Evolutionary conservation across 1,284 basidiomycete species (phyloP).

Genomic region (Moesziomyces antarcticus): DNA sequence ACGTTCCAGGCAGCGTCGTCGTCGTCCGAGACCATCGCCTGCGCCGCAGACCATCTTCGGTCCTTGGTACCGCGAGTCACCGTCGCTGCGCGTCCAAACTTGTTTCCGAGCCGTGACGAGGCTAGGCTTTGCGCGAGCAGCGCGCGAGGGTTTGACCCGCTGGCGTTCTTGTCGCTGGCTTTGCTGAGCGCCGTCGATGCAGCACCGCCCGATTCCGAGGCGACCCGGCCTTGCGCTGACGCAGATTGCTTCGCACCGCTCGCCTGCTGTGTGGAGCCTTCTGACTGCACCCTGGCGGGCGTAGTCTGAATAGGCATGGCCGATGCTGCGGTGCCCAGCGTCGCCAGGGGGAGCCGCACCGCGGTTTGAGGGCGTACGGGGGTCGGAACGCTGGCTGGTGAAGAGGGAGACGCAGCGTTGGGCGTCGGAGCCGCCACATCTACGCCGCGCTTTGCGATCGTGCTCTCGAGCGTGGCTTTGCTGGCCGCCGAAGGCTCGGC

Average conservation of each 20-base stretch:
- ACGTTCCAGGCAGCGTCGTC: conserved; percentile 16
- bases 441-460: neutral
- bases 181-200: neutral
- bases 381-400: too few species aligned
- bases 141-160: conserved; percentile 5
- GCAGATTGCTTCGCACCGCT: neutral
- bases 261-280: neutral
- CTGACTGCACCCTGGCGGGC: too few species aligned
- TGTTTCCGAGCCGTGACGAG: conserved; percentile 1
- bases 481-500: neutral
- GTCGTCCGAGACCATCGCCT: conserved; percentile 14
- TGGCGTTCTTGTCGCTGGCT: neutral
- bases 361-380: too few species aligned
- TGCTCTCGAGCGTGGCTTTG: neutral
- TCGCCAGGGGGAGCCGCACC: too few species aligned
- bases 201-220: neutral
- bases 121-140: conserved; percentile 14
- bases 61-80: conserved; percentile 30
- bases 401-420: too few species aligned
- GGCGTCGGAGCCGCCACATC: too few species aligned
- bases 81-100: conserved; percentile 7
- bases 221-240: neutral
- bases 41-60: conserved; percentile 27
- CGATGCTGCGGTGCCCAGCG: too few species aligned
- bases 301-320: too few species aligned